These are phyloP conservation scores for Gentiana macrophylla DNA, from an alignment of 257 asterid species.

Conservation along the genomic window DNA sequence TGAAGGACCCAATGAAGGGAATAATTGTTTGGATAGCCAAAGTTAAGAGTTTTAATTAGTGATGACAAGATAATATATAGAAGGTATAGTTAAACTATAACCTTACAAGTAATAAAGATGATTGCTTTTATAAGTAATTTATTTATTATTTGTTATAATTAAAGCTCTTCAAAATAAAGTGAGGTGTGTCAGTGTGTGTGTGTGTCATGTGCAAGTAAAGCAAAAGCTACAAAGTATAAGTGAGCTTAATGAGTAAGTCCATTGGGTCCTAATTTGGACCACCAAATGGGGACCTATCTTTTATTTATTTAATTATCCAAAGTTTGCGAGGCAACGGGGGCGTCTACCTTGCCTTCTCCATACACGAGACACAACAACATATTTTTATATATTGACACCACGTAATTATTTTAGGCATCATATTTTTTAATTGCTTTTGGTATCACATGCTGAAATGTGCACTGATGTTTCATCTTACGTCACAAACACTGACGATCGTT, in stretches of 20 bases:
- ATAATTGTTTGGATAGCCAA: slow-evolving; percentile 2
- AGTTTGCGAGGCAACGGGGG: too few relatives aligned
- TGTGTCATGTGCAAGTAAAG: slow-evolving; percentile 26
- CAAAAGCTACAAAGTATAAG: slow-evolving; percentile 14
- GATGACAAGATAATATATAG: not conserved
- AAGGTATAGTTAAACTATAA: slow-evolving; percentile 11
- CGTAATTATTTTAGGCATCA: not conserved
- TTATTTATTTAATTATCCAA: not conserved
- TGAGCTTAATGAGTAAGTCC: slow-evolving; percentile 14
- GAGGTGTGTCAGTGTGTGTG: slow-evolving; percentile 18
- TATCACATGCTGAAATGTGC: too few relatives aligned
- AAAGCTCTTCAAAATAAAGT: slow-evolving; percentile 20
- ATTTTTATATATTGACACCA: not conserved
- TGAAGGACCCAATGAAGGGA: slow-evolving; percentile 12
- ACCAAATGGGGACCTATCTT: slow-evolving; percentile 7
- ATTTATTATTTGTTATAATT: slow-evolving; percentile 7
- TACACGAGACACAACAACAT: not conserved
- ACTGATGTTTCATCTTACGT: too few relatives aligned
- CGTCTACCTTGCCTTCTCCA: too few relatives aligned
- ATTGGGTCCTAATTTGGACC: slow-evolving; percentile 13
- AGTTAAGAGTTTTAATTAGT: not conserved
- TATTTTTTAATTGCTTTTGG: too few relatives aligned
- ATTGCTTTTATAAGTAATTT: slow-evolving; percentile 24
- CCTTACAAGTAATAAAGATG: slow-evolving; percentile 23
- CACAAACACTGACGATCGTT: too few relatives aligned